Evolutionary conservation across 768 basidiomycete genomes (phyloP).

Genomic region (Lactifluus pinguis): DNA sequence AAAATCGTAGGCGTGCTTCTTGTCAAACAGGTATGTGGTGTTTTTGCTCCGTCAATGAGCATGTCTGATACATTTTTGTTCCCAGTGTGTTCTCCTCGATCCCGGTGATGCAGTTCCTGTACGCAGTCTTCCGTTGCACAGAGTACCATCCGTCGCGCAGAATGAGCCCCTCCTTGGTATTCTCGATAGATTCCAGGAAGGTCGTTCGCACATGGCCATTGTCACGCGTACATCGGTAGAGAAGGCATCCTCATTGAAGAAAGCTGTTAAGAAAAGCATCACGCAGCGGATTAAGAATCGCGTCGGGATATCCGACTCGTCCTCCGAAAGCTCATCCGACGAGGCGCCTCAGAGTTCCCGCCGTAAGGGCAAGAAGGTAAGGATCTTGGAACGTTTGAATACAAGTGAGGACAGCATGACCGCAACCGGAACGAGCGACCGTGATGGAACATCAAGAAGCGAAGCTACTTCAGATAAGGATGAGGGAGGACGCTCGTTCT

Average conservation of each 20-base stretch:
- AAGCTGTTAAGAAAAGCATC: constrained; percentile 71
- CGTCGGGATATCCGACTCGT: constrained; percentile 46
- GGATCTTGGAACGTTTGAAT: neutral
- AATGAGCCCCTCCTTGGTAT: constrained; percentile 81
- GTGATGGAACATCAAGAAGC: constrained; percentile 21
- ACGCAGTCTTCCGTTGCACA: constrained; percentile 76
- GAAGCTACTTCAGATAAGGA: constrained; percentile 19
- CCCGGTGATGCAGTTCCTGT: constrained; percentile 68
- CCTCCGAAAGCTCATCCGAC: constrained; percentile 38
- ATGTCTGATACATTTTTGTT: neutral
- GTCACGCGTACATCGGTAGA: constrained; percentile 38
- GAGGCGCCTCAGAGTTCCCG: constrained; percentile 24
- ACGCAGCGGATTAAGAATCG: constrained; percentile 69
- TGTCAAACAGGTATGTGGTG: constrained; percentile 58
- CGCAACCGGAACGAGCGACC: constrained; percentile 17
- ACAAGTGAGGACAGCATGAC: constrained; percentile 5
- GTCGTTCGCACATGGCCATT: constrained; percentile 86
- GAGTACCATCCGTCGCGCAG: constrained; percentile 76
- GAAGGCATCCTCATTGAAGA: constrained; percentile 67
- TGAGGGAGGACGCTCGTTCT: constrained; percentile 13
- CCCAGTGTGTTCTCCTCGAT: constrained; percentile 20
- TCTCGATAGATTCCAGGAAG: constrained; percentile 84
- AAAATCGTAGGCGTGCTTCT: constrained; percentile 82
- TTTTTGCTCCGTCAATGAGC: neutral
- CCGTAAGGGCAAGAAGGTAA: constrained; percentile 16